Base-by-base conservation (phyloP, 2,329 filamentous ascomycete species). In the Leptographium flavum region DNA sequence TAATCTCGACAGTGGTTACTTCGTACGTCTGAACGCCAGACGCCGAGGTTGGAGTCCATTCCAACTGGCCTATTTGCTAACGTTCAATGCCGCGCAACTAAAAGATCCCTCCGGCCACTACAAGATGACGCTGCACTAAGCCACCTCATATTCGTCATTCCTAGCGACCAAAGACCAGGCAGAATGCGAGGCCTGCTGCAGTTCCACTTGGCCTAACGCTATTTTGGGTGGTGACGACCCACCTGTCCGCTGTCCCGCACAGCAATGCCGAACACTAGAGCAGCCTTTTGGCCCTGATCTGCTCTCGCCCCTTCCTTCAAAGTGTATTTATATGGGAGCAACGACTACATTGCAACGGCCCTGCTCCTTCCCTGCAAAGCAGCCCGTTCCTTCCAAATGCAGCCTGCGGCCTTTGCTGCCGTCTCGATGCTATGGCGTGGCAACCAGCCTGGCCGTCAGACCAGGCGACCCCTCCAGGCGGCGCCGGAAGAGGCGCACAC, bases 361-460 rank as follows among this genome's bases (percentile, higher is more conserved):
- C 35, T 23, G 35, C 35, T 25, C 35, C 15, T 37, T 37, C 35
- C 35, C 4, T 13, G n/a, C 14, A 27, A 14, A 23, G 9, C 10
- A n/a, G 7, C 21, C 17, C 19, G 10, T 15, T 19, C 21, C 25
- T 31, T 45, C 21, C 39, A 22, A 7, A 41, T 41, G 39, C 27
- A 31, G 27, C 17, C 9, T 4, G 10, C 17, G 17, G 17, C 5
- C 39, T 2, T 11, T 10, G 19, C 19, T 19, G 25, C 28, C 31
- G 13, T 30, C 10, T 37, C 21, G 9, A 45, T 28, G 41, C 21
- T 21, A 51, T 51, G 50, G 45, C 48, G 33, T 42, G 44, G 44
- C 43, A 41, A 30, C 39, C 45, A 11, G 32, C 23, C 21, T 15
- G 37, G 45, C 19, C 37, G 37, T 39, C 30, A 19, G 48, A 40